Evolutionary conservation across 192 early-diverging fungal species (phyloP).

Genomic region (Rhizophagus clarus): DNA sequence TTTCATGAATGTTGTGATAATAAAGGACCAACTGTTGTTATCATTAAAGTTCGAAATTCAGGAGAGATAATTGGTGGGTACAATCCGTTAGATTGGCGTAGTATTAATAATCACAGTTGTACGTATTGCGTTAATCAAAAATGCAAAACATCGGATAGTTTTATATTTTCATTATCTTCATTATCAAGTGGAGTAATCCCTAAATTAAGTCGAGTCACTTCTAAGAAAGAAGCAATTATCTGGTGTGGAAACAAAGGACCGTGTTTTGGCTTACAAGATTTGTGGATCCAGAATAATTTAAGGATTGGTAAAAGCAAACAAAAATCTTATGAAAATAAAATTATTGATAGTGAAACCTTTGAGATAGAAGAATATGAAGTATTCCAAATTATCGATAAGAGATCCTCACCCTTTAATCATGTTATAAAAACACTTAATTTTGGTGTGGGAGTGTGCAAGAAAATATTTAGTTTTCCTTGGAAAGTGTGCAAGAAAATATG

Average conservation of each 20-base stretch:
- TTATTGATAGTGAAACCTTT: not conserved
- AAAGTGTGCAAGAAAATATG: too few relatives aligned
- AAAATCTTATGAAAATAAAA: not conserved
- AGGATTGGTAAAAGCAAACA: too few relatives aligned
- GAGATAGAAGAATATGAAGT: constrained; percentile 4
- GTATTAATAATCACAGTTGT: not conserved
- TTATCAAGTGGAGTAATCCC: not conserved
- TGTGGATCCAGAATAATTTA: too few relatives aligned
- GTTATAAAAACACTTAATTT: too few relatives aligned
- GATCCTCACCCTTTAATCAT: too few relatives aligned
- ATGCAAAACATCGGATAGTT: not conserved
- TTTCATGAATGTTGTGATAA: not conserved
- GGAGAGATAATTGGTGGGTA: not conserved
- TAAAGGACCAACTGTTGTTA: not conserved
- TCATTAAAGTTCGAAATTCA: not conserved
- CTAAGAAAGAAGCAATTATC: not conserved
- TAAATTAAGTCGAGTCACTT: not conserved
- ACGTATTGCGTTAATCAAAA: not conserved
- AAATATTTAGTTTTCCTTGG: too few relatives aligned
- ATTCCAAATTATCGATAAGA: not conserved
- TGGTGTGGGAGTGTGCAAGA: too few relatives aligned
- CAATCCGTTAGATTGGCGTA: constrained; percentile 3
- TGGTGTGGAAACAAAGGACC: not conserved
- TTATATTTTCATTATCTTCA: constrained; percentile 1
- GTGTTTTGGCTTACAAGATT: not conserved